Evolutionary conservation across 2,329 filamentous ascomycete genomes (phyloP), one percentile per base, ranked within the genome.

Genomic region (Coniochaeta hoffmannii): DNA sequence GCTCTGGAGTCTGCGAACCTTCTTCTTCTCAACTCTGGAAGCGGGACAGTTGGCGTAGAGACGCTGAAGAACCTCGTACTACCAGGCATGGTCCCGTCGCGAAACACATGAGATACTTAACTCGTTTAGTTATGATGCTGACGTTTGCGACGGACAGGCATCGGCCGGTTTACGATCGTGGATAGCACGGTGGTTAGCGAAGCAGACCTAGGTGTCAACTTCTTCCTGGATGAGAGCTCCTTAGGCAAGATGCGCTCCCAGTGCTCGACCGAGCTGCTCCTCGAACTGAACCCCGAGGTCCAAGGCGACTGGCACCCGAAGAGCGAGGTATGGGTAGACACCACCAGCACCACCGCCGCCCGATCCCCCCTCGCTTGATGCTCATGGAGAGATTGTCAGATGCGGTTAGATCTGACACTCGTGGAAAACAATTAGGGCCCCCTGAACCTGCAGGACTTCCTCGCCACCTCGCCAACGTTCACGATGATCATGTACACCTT

Each of bases 11-110:
- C 90, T 56, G 89, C 94, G 22, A 89, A 95, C 62, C 86, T 99
- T n/a, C 81, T 97, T 12, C 80, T 99, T 5, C 76, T 99, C 58
- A 97, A 96, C 71, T 89, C 88, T 1, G 88, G 90, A 1, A 74
- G 87, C n/a, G 93, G 93, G 10, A 89, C 91, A 2, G 89, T 91
- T 32, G 94, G 92, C 14, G 81, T 95, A 12, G 94, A 99, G 71
- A 86, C 92, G 0, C 80, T 99, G 59, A 99, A 99, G 78, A 99
- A 99, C 68, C 82, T 99, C n/a, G 89, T 99, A 3, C 76, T 99
- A 9, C 94, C 94, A 56, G 90, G 86, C 85, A 70, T 55, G 70
- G n/a, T 4, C n/a, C 14, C 49, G 10, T 38, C 7, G 6, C 12
- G 28, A 12, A 15, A 11, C 3, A 12, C 28, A 28, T 15, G n/a